A percentile compares a stretch with the other conserved stretches of the same genome.
phyloP scores from a whole-genome alignment of 129 eudicot genomes.

The Tagetes erecta region DNA sequence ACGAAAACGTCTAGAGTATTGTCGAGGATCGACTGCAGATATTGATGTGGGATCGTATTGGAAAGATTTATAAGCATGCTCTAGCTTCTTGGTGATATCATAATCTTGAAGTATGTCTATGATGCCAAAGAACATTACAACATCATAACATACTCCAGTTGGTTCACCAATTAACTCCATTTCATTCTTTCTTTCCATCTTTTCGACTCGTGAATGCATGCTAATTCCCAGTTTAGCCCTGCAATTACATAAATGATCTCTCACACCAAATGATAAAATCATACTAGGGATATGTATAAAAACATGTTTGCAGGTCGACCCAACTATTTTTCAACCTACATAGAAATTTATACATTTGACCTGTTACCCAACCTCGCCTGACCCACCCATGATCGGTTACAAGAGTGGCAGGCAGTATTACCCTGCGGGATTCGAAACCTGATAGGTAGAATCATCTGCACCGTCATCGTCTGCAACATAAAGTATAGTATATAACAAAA shows the following conservation, averaged over 20 bases:
- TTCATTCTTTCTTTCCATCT: slow-evolving; percentile 59
- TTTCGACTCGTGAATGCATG: slow-evolving; percentile 90
- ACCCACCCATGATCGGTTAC: background rate
- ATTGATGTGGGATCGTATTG: slow-evolving; percentile 87
- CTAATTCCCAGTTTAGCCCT: slow-evolving; percentile 74
- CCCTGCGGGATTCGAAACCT: slow-evolving; percentile 72
- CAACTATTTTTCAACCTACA: background rate
- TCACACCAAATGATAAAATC: background rate
- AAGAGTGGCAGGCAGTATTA: slow-evolving; percentile 33
- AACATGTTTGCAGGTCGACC: background rate
- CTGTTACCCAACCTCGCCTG: background rate
- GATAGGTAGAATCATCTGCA: slow-evolving; percentile 42
- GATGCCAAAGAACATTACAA: slow-evolving; percentile 81
- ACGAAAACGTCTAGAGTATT: slow-evolving; percentile 87
- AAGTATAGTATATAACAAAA: background rate
- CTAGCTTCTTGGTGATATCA: slow-evolving; percentile 92
- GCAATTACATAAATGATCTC: slow-evolving; percentile 19
- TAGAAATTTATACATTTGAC: background rate
- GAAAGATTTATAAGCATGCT: slow-evolving; percentile 93
- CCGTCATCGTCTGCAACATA: slow-evolving; percentile 43
- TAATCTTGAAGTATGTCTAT: slow-evolving; percentile 96
- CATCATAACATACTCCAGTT: slow-evolving; percentile 87
- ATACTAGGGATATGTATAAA: background rate
- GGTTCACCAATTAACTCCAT: slow-evolving; percentile 75
- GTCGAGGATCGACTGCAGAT: slow-evolving; percentile 94